Conservation (phyloP, 2,329 filamentous ascomycete species). For the Aspergillus ochraceoroseus region DNA sequence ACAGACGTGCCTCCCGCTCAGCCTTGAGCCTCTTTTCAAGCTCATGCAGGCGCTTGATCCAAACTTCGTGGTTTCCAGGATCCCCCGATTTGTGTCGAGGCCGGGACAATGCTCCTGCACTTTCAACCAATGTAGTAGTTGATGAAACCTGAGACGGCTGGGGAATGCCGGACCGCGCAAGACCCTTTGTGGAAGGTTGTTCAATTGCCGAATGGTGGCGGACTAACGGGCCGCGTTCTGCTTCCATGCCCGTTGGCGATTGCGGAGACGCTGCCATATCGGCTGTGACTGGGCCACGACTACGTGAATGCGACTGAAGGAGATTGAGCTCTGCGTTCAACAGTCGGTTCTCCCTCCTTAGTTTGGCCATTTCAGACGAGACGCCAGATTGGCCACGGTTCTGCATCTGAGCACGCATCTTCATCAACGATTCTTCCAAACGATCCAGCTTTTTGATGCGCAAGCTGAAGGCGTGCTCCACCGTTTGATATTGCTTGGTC, state of each 20-base stretch:
- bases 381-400: constrained; percentile 30
- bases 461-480: constrained; percentile 74
- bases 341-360: constrained; percentile 57
- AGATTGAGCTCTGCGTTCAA: constrained; percentile 62
- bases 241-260: constrained; percentile 25
- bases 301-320: constrained; percentile 60
- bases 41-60: constrained; percentile 80
- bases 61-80: constrained; percentile 61
- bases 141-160: constrained; percentile 35
- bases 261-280: constrained; percentile 35
- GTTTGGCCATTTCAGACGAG: constrained; percentile 54
- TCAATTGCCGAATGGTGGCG: constrained; percentile 54
- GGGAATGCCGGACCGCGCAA: constrained; percentile 33
- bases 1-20: constrained; percentile 76
- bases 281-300: constrained; percentile 41
- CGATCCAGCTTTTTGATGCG: constrained; percentile 81
- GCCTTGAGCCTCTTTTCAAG: constrained; percentile 83
- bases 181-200: constrained; percentile 19
- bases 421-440: constrained; percentile 73
- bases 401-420: constrained; percentile 43
- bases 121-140: constrained; percentile 30
- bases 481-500: constrained; percentile 81
- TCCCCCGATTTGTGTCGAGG: constrained; percentile 25
- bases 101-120: constrained; percentile 26
- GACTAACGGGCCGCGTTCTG: constrained; percentile 48